These are phyloP conservation scores for Puccinia horiana DNA, from an alignment of 1,284 basidiomycete species.

Conservation along the genomic window DNA sequence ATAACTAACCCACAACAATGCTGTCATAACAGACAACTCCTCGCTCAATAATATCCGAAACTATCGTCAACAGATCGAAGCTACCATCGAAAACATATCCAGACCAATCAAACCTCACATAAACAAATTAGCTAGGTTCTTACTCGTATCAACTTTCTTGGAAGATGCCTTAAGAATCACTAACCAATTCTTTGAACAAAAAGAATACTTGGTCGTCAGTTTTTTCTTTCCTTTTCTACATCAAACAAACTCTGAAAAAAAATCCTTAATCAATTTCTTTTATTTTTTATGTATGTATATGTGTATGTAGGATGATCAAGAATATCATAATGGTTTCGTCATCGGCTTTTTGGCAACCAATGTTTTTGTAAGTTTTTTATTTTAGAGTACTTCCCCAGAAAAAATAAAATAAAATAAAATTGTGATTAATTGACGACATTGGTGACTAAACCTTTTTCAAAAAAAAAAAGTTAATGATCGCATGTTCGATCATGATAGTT, in stretches of 20 bases:
- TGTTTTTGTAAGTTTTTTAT: conserved; percentile 7
- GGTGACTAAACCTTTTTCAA: neutral
- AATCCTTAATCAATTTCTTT: neutral
- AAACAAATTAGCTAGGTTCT: conserved; percentile 26
- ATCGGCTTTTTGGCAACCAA: conserved; percentile 6
- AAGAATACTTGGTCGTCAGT: conserved; percentile 23
- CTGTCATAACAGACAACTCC: too few species aligned
- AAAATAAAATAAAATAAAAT: neutral
- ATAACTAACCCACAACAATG: too few species aligned
- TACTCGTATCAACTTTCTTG: conserved; percentile 35
- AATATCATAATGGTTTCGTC: conserved; percentile 15
- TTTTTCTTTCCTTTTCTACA: neutral
- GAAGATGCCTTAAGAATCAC: conserved; percentile 36
- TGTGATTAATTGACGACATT: too few species aligned
- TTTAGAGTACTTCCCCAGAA: neutral
- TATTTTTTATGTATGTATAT: neutral
- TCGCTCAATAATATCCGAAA: too few species aligned
- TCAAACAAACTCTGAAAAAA: neutral
- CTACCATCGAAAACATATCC: neutral
- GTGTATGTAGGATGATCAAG: conserved; percentile 1
- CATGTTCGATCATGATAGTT: conserved; percentile 35
- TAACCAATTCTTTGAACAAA: conserved; percentile 24
- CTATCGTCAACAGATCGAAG: too few species aligned
- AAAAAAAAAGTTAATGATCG: conserved; percentile 42
- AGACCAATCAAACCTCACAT: conserved; percentile 35